Evolutionary conservation across 1,284 basidiomycete species (phyloP).

Genomic region (Leccinum pallidistipes): DNA sequence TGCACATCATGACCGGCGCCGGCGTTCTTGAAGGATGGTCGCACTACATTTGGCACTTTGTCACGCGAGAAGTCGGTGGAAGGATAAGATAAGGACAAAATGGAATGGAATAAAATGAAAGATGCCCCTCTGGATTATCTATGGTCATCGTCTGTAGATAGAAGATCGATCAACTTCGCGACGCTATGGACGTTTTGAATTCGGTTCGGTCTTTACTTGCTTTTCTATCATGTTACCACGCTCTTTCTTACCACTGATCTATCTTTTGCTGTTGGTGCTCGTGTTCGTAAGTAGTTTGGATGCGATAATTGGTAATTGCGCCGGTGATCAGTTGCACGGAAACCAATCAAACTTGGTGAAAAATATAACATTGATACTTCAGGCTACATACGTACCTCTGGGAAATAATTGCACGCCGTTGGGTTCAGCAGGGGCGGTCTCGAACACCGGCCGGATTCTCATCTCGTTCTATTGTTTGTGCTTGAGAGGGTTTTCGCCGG

Average conservation of each 20-base stretch:
- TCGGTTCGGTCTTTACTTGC: neutral
- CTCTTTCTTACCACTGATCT: neutral
- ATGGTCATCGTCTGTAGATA: neutral
- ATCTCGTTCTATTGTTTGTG: neutral
- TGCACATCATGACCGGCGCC: constrained; percentile 62
- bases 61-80: constrained; percentile 39
- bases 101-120: neutral
- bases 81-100: constrained; percentile 21
- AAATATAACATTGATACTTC: neutral
- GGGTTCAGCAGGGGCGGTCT: neutral
- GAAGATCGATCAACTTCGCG: neutral
- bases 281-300: neutral
- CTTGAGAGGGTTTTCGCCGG: neutral
- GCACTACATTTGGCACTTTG: constrained; percentile 66
- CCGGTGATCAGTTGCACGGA: neutral
- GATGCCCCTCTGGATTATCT: neutral
- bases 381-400: neutral
- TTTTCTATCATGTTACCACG: neutral
- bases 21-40: constrained; percentile 73
- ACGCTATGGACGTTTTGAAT: neutral
- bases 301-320: neutral
- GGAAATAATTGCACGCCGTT: neutral
- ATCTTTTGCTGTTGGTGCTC: neutral
- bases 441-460: neutral
- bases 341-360: neutral